Evolutionary conservation across 2,329 filamentous ascomycete genomes (phyloP), one percentile per base, ranked within the genome.

Genomic region (Beauveria sp.): DNA sequence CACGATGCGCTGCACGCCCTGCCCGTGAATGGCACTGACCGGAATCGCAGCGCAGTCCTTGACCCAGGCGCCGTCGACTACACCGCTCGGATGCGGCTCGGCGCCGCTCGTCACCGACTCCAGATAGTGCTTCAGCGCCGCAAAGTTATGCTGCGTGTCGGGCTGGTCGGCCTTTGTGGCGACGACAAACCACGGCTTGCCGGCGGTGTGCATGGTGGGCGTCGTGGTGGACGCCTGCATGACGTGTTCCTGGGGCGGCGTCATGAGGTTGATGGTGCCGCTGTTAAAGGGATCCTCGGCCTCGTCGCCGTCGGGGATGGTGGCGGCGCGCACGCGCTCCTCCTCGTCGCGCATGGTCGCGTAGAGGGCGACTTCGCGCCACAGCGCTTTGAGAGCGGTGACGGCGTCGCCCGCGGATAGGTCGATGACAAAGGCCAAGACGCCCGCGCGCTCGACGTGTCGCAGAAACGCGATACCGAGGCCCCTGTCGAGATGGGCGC

Each of bases 171-270:
- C 93, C 75, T 98, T 98, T 22, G 93, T 97, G 1, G 91, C 93
- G 49, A 97, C 87, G 5, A 97, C 93, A 69, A 96, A 95, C 95
- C 95, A 99, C 1, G 95, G 93, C 77, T 99, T 99, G 40, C 84
- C 85, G n/a, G 90, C 89, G 66, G 98, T 96, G 46, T 88, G 85
- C n/a, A 90, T 71, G n/a, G 74, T 79, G 3, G 74, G 71, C 3
- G 62, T 60, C n/a, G 90, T 71, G n/a, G 74, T 79, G 3, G 74
- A 71, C 3, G 62, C 56, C 5, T 38, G 34, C 20, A 62, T 18
- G 22, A 31, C 18, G 12, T 20, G 43, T 8, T 22, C 12, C 22
- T 7, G 22, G 24, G 52, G n/a, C 28, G 38, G 38, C 40, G 16
- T 38, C 34, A 24, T 16, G 20, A 50, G 50, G 31, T 52, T 52